Percentiles rank a stretch among this genome's conserved stretches.
Conservation (phyloP, 108 stramenopile genomes). For the Pseudonitzschia multiseries region DNA sequence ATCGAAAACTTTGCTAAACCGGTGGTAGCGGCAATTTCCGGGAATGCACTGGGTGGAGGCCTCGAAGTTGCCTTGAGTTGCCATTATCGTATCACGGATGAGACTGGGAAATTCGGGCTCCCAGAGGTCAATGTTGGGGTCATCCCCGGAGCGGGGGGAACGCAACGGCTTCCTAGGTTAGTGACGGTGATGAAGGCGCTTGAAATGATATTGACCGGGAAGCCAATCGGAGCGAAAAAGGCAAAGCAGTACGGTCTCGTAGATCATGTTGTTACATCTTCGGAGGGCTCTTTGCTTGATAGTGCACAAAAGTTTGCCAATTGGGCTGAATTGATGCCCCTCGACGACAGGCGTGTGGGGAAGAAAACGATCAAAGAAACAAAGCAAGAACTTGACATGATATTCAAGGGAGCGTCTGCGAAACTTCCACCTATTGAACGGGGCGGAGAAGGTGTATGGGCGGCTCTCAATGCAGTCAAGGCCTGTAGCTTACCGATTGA, state of each 20-base stretch:
- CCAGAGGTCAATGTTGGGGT: conserved; percentile 96
- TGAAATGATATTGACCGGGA: conserved; percentile 85
- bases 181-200: conserved; percentile 73
- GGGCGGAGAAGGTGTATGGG: conserved; percentile 75
- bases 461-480: conserved; percentile 74
- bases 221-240: conserved; percentile 49
- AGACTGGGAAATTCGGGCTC: conserved; percentile 73
- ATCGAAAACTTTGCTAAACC: conserved; percentile 85
- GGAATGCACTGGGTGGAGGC: conserved; percentile 92
- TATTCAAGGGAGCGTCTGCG: conserved; percentile 58
- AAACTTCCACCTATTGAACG: conserved; percentile 62
- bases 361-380: conserved; percentile 40
- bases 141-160: conserved; percentile 96
- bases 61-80: conserved; percentile 94
- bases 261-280: conserved; percentile 37
- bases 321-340: conserved; percentile 50
- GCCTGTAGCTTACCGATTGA: conserved; percentile 64
- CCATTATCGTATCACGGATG: conserved; percentile 78
- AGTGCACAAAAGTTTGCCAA: conserved; percentile 61
- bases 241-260: conserved; percentile 62
- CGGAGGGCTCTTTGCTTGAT: conserved; percentile 35
- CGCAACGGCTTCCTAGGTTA: conserved; percentile 94
- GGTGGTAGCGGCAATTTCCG: conserved; percentile 92
- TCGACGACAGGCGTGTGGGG: conserved; percentile 53
- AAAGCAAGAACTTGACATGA: conserved; percentile 42